Evolutionary conservation across 2,329 filamentous ascomycete species (phyloP), one percentile per base, ranked within the genome.

Genomic region (Alternaria panax): DNA sequence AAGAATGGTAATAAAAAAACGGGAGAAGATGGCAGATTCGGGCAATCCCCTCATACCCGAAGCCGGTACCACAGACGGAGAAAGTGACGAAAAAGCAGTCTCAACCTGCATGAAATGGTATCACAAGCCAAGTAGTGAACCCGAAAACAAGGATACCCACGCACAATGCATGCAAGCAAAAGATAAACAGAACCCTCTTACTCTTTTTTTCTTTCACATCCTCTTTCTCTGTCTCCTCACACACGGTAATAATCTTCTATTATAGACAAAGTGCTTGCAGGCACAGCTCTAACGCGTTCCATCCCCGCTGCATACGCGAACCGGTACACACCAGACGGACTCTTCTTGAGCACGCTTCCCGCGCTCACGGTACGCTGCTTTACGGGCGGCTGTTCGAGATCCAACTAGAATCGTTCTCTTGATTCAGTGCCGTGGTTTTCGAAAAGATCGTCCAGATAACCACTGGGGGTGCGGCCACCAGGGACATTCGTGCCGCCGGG

Each of bases 361-460:
- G 43, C 43, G 38, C 59, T 64, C 54, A 45, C 46, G 30, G 28
- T 34, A 30, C 54, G 48, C 34, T 56, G 43, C 40, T 53, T 59
- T 24, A 40, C 45, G 20, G 57, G 55, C 22, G 63, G 51, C 42
- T 61, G 63, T 51, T 68, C 56, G 27, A 67, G 62, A 51, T 72
- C 50, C 38, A 54, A 53, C 72, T 76, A 76, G 52, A 71, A 76
- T 60, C 75, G 65, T 46, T 75, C 74, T 54, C 69, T 62, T 32
- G 72, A 66, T 12, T 65, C 75, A 51, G 72, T 75, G 22, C 80
- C 80, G 71, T 93, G 89, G 64, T 91, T 91, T 72, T 93, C 92
- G 62, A 97, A 90, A 50, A 98, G 79, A 76, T 97, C 93, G 60
- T 98, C 93, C 38, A 98, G 83, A 75, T 93, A 97, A 18, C 92